Base-by-base conservation (phyloP, 805 yeast genomes). In the Nakazawaea wickerhamii region DNA sequence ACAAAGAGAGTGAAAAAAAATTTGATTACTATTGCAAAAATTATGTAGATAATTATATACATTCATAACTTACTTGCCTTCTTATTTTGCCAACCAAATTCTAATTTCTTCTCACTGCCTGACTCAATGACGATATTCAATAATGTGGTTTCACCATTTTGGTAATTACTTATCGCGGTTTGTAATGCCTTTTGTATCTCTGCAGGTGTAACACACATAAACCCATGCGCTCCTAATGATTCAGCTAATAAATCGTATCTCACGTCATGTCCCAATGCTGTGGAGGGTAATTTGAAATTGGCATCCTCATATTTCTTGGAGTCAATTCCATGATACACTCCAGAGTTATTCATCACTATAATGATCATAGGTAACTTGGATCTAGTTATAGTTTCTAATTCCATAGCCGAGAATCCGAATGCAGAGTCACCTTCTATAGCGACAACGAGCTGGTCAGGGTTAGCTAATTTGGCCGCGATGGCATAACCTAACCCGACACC, bases 391-490 rank as follows among this genome's bases (percentile, higher is more conserved):
- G 90, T 82, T 53, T 83, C 89, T n/a, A 82, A 48, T 50, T 82
- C 90, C 70, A 81, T 70, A 0, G 77, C 86, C 5, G 84, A 76
- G 53, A 82, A 82, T 2, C 89, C 89, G 62, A 82, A 79, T 2
- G 89, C 89, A 1, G 89, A 81, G 55, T 83, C 89, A 5, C 89
- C 90, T 55, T 79, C 83, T 23, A 82, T 75, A 5, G 81, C 75
- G 3, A 83, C 58, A 0, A 80, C 77, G 5, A 63, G 57, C 33
- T 66, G 61, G 0, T 60, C 52, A 1, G 77, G 77, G 10, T 61
- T 44, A 0, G 75, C 66, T 34, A 52, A 25, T 49, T 75, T 78
- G 3, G 85, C 73, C 0, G 85, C 79, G 47, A 82, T 73, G 1
- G 84, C 81, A 52, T 82, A 82, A 0, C 87, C 86, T 14, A 81